Percentiles rank a stretch among this genome's conserved stretches.
These are phyloP conservation scores for Mortierella sp. DNA, from an alignment of 371 early-diverging fungal species.

Conservation along the genomic window DNA sequence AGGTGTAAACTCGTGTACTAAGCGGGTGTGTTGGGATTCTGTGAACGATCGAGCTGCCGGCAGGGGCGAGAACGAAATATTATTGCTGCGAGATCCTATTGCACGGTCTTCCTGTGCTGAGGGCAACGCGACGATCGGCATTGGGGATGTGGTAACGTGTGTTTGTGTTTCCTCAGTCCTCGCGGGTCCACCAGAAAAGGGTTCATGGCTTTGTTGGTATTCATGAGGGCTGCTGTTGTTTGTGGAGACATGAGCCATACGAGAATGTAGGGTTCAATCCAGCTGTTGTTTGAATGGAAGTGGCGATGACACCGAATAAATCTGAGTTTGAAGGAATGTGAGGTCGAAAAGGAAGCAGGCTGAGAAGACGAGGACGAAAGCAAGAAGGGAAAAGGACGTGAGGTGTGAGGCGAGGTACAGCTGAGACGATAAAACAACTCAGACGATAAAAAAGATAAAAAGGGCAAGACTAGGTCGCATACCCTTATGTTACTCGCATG, in stretches of 20 bases:
- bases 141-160: constrained; percentile 2
- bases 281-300: too few relatives aligned
- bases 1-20: constrained; percentile 14
- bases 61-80: constrained; percentile 24
- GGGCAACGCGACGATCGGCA: constrained; percentile 16
- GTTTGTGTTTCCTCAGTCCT: neutral
- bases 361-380: too few relatives aligned
- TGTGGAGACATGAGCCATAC: constrained; percentile 9
- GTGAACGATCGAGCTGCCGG: constrained; percentile 5
- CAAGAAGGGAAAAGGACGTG: too few relatives aligned
- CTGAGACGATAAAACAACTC: too few relatives aligned
- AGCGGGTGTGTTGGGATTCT: constrained; percentile 15
- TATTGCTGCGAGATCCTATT: neutral
- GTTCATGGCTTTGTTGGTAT: neutral
- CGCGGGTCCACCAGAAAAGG: neutral
- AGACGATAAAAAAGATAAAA: too few relatives aligned
- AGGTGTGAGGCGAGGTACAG: too few relatives aligned
- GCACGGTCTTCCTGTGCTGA: neutral
- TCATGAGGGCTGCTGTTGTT: neutral
- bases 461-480: too few relatives aligned
- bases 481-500: too few relatives aligned
- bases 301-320: too few relatives aligned
- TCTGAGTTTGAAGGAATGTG: too few relatives aligned
- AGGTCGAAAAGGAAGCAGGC: too few relatives aligned
- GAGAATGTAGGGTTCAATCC: constrained; percentile 4